Percentiles rank a stretch among this genome's conserved stretches.
Conservation (phyloP, 495 filamentous ascomycete genomes). For the Aspergillus funiculosus region DNA sequence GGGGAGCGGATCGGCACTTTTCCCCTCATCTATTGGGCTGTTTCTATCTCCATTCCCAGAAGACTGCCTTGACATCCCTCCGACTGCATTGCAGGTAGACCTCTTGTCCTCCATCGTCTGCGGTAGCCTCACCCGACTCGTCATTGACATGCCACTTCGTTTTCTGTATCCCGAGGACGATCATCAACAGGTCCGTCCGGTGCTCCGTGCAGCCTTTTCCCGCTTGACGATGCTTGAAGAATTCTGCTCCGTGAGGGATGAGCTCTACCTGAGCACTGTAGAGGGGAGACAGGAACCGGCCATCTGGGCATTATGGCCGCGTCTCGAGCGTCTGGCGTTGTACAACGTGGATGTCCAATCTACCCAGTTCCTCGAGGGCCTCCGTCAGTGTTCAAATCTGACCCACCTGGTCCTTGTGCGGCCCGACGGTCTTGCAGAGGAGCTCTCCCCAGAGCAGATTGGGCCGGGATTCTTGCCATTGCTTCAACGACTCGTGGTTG, state of each 20-base stretch:
- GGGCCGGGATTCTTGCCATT: constrained; percentile 7
- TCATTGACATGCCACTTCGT: constrained; percentile 18
- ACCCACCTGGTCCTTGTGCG: constrained; percentile 33
- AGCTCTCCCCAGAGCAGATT: not conserved
- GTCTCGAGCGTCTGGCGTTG: constrained; percentile 27
- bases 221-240: constrained; percentile 26
- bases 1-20: not conserved
- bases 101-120: constrained; percentile 2
- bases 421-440: constrained; percentile 19
- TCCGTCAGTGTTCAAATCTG: constrained; percentile 23
- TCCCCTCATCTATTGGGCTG: constrained; percentile 5
- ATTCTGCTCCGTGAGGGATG: constrained; percentile 19
- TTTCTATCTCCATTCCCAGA: constrained; percentile 18
- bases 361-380: constrained; percentile 20
- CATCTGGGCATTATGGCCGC: constrained; percentile 30
- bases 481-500: constrained; percentile 13
- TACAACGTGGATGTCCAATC: constrained; percentile 26
- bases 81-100: constrained; percentile 1
- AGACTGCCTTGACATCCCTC: constrained; percentile 5
- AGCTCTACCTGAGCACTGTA: constrained; percentile 19
- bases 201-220: constrained; percentile 25
- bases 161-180: constrained; percentile 18
- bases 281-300: constrained; percentile 22
- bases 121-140: constrained; percentile 3
- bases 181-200: constrained; percentile 15